Conservation (phyloP, 805 yeast genomes). For the Dipodascopsis tothii region DNA sequence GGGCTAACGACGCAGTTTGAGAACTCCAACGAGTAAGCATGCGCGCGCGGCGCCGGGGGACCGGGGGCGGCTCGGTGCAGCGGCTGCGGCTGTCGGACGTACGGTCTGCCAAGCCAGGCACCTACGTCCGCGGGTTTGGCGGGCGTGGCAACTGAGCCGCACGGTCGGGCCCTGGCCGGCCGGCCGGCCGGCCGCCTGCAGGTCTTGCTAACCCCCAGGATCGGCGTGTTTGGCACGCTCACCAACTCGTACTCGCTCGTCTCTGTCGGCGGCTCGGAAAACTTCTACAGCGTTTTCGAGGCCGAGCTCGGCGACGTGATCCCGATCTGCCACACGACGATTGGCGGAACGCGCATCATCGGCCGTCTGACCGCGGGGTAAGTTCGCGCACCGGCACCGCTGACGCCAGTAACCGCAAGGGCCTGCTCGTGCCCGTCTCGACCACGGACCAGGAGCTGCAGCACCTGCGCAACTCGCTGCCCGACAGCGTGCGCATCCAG, state of each 20-base stretch:
- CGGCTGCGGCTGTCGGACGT: background rate
- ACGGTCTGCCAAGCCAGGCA: background rate
- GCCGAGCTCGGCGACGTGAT: constrained; percentile 94
- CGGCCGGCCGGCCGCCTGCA: background rate
- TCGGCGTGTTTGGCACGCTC: constrained; percentile 89
- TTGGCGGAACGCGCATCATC: constrained; percentile 94
- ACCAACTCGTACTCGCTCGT: constrained; percentile 95
- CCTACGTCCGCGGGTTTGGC: background rate
- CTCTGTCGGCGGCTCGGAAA: constrained; percentile 91
- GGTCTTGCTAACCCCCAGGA: constrained; percentile 30
- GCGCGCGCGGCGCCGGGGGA: no score
- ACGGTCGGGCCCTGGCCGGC: background rate
- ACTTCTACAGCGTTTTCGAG: constrained; percentile 79
- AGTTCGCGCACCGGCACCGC: background rate
- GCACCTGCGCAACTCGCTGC: constrained; percentile 93
- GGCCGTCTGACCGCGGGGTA: constrained; percentile 86
- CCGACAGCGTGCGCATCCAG: constrained; percentile 91
- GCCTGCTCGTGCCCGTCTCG: constrained; percentile 91
- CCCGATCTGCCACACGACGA: constrained; percentile 94
- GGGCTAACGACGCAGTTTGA: constrained; percentile 49
- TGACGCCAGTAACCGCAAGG: constrained; percentile 78
- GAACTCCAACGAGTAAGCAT: constrained; percentile 63
- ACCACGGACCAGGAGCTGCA: constrained; percentile 97
- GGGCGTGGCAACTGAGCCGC: background rate
- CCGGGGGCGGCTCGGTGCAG: background rate